Conservation (phyloP, 176 grass and related monocot genomes). For the Lolium rigidum region DNA sequence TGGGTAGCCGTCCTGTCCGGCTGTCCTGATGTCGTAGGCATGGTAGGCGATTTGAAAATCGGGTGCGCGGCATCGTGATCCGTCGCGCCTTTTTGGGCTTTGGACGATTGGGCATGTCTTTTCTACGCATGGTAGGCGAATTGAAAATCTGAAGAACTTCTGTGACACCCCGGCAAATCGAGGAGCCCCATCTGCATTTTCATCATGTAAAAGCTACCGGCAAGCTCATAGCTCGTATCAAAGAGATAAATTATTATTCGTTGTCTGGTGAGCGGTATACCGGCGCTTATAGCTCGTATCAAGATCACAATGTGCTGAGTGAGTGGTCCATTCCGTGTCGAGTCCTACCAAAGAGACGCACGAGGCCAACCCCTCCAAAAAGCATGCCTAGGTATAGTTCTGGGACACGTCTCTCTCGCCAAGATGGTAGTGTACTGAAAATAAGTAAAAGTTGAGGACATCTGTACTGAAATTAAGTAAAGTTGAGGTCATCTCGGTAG, state of each 20-base stretch:
- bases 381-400: not conserved
- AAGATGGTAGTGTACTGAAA: not conserved
- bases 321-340: slow-evolving; percentile 16
- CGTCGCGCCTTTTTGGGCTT: not conserved
- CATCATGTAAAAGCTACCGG: too few species aligned
- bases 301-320: not conserved
- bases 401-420: not conserved
- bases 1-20: not conserved
- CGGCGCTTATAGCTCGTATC: too few species aligned
- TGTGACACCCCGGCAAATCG: too few species aligned
- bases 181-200: too few species aligned
- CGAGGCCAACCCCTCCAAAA: not conserved
- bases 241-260: not conserved
- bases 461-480: too few species aligned
- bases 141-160: not conserved
- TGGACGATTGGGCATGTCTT: not conserved
- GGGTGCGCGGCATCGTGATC: not conserved
- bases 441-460: too few species aligned
- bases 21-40: not conserved
- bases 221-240: not conserved
- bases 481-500: too few species aligned
- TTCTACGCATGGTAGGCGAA: not conserved
- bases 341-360: not conserved
- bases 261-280: not conserved
- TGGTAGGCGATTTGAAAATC: slow-evolving; percentile 27